Evolutionary conservation across 2,329 filamentous ascomycete genomes (phyloP).

Genomic region (Alternaria sp.): DNA sequence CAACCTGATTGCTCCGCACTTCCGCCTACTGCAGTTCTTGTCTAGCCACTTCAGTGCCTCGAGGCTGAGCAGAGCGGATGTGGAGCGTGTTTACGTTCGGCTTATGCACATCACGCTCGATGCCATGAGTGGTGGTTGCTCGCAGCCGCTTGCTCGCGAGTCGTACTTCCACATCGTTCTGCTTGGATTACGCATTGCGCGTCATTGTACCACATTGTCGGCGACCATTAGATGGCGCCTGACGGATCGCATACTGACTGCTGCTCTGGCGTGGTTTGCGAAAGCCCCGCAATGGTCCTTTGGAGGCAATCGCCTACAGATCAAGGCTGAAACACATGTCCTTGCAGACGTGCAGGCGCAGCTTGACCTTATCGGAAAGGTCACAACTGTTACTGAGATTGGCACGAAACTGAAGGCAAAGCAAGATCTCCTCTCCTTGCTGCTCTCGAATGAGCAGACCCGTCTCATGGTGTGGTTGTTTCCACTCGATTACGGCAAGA

Average conservation of each 20-base stretch:
- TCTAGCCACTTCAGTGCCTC: conserved; percentile 94
- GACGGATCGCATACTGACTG: conserved; percentile 87
- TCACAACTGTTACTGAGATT: conserved; percentile 57
- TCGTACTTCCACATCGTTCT: conserved; percentile 88
- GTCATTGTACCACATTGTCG: conserved; percentile 68
- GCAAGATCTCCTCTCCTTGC: conserved; percentile 78
- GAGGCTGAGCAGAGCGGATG: conserved; percentile 81
- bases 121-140: conserved; percentile 65
- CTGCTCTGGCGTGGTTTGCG: conserved; percentile 87
- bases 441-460: conserved; percentile 84
- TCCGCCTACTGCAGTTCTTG: conserved; percentile 84
- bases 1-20: conserved; percentile 84
- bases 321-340: conserved; percentile 89
- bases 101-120: conserved; percentile 80
- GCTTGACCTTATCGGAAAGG: conserved; percentile 68
- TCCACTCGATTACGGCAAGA: conserved; percentile 72
- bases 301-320: conserved; percentile 88
- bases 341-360: conserved; percentile 75
- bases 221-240: conserved; percentile 77
- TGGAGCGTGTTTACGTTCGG: conserved; percentile 80
- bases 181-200: conserved; percentile 79
- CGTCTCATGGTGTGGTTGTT: conserved; percentile 89
- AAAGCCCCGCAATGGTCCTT: conserved; percentile 89
- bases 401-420: conserved; percentile 75
- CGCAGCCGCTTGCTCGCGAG: conserved; percentile 89